Conservation (phyloP, 192 early-diverging fungal species). For the Bifiguratus adelaidae region DNA sequence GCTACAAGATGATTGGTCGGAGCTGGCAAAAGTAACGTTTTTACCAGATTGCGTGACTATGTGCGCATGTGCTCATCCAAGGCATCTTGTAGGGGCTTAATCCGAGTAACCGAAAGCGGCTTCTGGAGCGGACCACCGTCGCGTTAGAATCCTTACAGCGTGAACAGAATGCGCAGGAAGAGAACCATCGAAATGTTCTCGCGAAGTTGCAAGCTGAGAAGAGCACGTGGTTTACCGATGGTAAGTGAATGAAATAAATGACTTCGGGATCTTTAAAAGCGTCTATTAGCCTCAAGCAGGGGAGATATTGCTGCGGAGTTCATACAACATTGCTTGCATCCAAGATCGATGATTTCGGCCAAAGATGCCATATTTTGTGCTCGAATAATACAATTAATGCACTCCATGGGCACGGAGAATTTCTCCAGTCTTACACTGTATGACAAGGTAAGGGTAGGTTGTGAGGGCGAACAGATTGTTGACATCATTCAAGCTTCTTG, state of each 20-base stretch:
- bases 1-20: background rate
- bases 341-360: constrained; percentile 50
- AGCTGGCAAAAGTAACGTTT: background rate
- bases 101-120: background rate
- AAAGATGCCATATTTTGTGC: constrained; percentile 68
- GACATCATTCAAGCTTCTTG: constrained; percentile 5
- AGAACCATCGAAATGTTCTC: background rate
- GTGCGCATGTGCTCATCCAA: background rate
- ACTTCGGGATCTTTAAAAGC: too few relatives aligned
- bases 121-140: background rate
- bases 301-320: constrained; percentile 27
- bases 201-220: background rate
- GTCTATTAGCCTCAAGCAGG: constrained; percentile 18
- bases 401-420: constrained; percentile 52
- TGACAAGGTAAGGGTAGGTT: constrained; percentile 36
- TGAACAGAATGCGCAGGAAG: background rate
- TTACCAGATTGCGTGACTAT: background rate
- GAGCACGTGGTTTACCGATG: constrained; percentile 35
- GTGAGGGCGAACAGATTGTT: background rate
- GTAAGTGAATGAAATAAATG: too few relatives aligned
- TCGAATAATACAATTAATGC: constrained; percentile 62
- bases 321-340: constrained; percentile 65
- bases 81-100: background rate
- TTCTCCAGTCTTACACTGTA: constrained; percentile 63
- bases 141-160: background rate